Evolutionary conservation across 495 filamentous ascomycete species (phyloP).

Genomic region (Talaromyces ruber): DNA sequence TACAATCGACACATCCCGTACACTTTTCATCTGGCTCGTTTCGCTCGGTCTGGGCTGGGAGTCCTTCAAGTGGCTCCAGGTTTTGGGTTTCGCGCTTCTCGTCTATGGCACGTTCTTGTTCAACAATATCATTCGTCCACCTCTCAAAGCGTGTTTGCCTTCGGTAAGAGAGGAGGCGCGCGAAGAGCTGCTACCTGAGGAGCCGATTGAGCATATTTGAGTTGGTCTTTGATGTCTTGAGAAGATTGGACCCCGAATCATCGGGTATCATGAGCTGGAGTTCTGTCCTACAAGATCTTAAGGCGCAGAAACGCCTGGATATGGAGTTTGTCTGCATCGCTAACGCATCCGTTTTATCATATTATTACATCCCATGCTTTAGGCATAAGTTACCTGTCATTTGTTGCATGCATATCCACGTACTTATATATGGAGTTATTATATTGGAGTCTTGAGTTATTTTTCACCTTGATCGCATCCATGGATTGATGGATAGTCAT

Average conservation of each 20-base stretch:
- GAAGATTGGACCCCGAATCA: too few relatives aligned
- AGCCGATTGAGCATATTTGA: slow-evolving; percentile 71
- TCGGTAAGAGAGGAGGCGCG: slow-evolving; percentile 16
- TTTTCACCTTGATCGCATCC: neutral
- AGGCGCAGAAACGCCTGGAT: neutral
- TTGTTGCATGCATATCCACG: neutral
- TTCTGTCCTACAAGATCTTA: neutral
- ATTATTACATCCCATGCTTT: neutral
- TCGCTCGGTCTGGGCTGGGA: slow-evolving; percentile 93
- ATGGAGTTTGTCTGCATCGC: neutral
- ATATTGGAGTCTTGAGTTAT: neutral
- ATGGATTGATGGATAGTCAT: too few relatives aligned
- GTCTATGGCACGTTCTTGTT: slow-evolving; percentile 97
- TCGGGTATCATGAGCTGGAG: neutral
- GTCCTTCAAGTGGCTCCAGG: slow-evolving; percentile 95
- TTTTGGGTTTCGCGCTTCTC: slow-evolving; percentile 75
- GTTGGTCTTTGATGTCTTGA: neutral
- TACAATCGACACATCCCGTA: slow-evolving; percentile 95
- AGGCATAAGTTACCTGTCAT: neutral
- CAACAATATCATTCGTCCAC: slow-evolving; percentile 84
- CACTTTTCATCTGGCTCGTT: slow-evolving; percentile 96
- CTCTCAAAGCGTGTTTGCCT: slow-evolving; percentile 53
- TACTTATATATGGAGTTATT: neutral
- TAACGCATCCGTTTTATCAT: neutral
- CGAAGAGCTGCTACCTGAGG: slow-evolving; percentile 70